Evolutionary conservation across 2,329 filamentous ascomycete species (phyloP).

Genomic region (Beauveria caledonica): DNA sequence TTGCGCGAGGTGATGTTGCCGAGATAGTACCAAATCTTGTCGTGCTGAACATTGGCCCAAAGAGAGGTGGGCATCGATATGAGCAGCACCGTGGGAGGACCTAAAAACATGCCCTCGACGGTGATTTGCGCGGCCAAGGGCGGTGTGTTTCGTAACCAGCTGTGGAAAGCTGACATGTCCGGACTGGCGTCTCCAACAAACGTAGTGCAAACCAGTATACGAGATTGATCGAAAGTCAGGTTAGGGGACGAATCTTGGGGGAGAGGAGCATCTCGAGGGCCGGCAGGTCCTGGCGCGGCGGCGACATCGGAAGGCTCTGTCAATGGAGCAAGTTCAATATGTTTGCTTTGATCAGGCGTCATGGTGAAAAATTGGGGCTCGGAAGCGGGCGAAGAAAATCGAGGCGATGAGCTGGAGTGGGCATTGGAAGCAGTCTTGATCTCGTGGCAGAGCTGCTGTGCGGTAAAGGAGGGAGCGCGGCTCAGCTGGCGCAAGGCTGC

Average conservation of each 20-base stretch:
- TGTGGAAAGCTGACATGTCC: conserved; percentile 58
- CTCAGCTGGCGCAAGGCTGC: conserved; percentile 48
- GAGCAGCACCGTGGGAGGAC: conserved; percentile 56
- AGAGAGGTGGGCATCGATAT: conserved; percentile 58
- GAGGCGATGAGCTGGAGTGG: conserved; percentile 30
- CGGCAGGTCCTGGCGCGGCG: neutral
- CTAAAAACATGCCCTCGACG: conserved; percentile 61
- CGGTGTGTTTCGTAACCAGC: conserved; percentile 56
- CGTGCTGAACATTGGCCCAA: conserved; percentile 57
- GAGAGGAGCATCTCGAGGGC: conserved; percentile 27
- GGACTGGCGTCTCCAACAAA: conserved; percentile 58
- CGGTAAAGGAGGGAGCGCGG: conserved; percentile 43
- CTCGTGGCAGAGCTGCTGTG: conserved; percentile 50
- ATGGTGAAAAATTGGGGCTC: conserved; percentile 42
- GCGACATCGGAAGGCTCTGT: conserved; percentile 13
- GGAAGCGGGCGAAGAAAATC: conserved; percentile 19
- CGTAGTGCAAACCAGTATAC: conserved; percentile 58
- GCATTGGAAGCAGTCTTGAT: conserved; percentile 34
- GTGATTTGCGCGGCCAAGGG: conserved; percentile 49
- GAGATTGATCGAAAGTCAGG: conserved; percentile 52
- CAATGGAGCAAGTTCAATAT: conserved; percentile 44
- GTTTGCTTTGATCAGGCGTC: conserved; percentile 44
- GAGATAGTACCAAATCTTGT: conserved; percentile 58
- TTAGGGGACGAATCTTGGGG: conserved; percentile 42
- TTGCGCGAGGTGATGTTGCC: conserved; percentile 60